Base-by-base conservation (phyloP, 495 filamentous ascomycete species). In the Cladorrhinum samala region DNA sequence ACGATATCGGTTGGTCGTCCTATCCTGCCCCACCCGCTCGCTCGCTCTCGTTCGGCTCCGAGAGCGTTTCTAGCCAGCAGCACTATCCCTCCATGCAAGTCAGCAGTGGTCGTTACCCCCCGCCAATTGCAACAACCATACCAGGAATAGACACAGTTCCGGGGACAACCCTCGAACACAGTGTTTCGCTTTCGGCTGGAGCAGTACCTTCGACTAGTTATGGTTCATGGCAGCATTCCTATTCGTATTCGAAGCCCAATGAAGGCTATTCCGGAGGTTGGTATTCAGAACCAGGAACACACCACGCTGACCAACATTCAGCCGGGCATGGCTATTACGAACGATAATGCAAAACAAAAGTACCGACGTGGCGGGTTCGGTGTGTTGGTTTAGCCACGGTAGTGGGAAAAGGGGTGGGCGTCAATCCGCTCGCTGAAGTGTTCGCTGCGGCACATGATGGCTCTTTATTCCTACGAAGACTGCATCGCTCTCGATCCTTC, bases 1-100 rank as follows among this genome's bases (percentile, higher is more conserved):
- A 69, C 33, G 69, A 69, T 13, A 60, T 68, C 13, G 48, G 60
- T 30, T 76, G 72, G 72, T 68, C 59, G 6, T 54, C 66, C 3
- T 74, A 75, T 38, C 66, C 66, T 6, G 69, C 66, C 11, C 65
- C 68, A 4, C 66, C 68, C 3, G 54, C 67, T 19, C 66, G 75
- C 25, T 76, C 75, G 2, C 59, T 76, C 58, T 75, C 75, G 1
- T 77, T 70, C 42, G 68, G 71, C 41, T 63, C 63, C 39, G 72
- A 75, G 17, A 59, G 62, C 27, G 59, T 69, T 49, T 48, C 50
- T 2, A 61, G 56, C 42, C 67, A 65, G 19, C 58, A 60, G 36
- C 65, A 61, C 21, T 69, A 69, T 46, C 60, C 65, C 11, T 60
- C 68, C 8, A 62, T 68, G 27, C 63, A 67, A 24, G 57, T 62